Evolutionary conservation across 2,329 filamentous ascomycete genomes (phyloP), one percentile per base, ranked within the genome.

Genomic region (Simplicillium sp.): DNA sequence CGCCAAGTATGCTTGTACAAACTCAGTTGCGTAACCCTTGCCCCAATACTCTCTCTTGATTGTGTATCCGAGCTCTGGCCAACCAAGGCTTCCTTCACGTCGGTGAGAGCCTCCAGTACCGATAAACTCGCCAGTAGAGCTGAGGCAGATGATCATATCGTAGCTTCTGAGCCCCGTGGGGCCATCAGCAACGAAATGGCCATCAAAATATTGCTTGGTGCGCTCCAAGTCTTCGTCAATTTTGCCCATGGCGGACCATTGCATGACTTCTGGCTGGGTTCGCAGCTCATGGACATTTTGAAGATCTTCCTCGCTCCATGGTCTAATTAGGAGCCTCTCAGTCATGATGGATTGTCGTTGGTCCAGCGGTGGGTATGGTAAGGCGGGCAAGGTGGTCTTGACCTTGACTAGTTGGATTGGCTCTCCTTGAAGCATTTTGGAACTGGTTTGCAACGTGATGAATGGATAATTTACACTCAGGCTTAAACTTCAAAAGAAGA

Each of bases 21-120:
- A 69, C 54, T 77, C 72, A 3, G 66, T 73, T 29, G 64, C 71
- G 45, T 70, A 65, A 5, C 72, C 72, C 31, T 57, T 58, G 1
- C 67, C 66, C 72, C 73, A 77, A 37, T 53, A 46, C 44, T 68
- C 62, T 36, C 54, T 59, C 34, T 59, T 57, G 37, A 77, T 51
- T 53, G 73, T 61, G 50, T 76, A 77, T n/a, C 73, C 73, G 15
- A 74, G 36, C 53, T 73, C 72, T 9, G 70, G 70, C 69, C 68
- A 73, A 20, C 66, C 68, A 9, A 59, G 47, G 31, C 48, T 37
- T 42, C 54, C 48, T 36, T 44, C 29, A 15, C 48, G 32, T 40
- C 40, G 41, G 45, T 65, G 59, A 42, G 58, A 55, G 29, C 68
- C 65, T 28, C 70, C 63, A 12, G 61, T 48, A 17, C 71, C 64